Conservation (phyloP, 768 basidiomycete genomes). For the Holtermannia corniformis region DNA sequence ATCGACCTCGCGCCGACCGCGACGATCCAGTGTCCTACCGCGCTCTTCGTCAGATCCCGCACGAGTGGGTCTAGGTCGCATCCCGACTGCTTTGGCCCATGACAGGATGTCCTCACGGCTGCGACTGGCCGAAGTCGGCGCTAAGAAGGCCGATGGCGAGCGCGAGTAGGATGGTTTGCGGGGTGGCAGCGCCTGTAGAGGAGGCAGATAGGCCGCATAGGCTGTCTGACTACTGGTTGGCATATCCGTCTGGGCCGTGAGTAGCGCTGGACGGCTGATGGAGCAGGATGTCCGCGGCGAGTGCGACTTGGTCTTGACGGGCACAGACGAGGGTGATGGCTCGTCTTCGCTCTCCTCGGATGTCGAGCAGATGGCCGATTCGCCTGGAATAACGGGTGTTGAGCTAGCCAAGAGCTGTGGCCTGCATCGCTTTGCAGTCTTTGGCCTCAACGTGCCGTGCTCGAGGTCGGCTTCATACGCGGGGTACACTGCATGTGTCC, state of each 20-base stretch:
- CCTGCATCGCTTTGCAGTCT: neutral
- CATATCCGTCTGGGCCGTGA: no score
- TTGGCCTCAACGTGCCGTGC: neutral
- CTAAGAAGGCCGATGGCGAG: slow-evolving; percentile 15
- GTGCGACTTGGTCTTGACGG: no score
- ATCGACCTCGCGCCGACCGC: slow-evolving; percentile 9
- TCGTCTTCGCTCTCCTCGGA: slow-evolving; percentile 31
- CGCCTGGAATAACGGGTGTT: neutral
- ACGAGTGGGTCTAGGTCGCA: slow-evolving; percentile 1
- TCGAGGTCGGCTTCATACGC: neutral
- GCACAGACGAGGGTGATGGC: neutral
- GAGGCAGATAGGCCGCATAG: neutral
- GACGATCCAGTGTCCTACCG: slow-evolving; percentile 6
- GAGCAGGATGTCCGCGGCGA: no score
- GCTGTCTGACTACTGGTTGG: no score
- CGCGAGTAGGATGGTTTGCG: neutral
- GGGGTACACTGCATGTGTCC: neutral
- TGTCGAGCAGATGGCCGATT: slow-evolving; percentile 33
- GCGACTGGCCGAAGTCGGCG: slow-evolving; percentile 28
- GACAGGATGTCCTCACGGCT: slow-evolving; percentile 34
- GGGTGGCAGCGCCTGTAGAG: neutral
- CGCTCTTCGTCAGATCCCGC: slow-evolving; percentile 2
- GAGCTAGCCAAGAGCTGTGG: neutral
- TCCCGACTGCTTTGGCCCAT: slow-evolving; percentile 27
- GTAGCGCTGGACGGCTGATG: no score